Evolutionary conservation across 805 yeast species (phyloP), one percentile per base, ranked within the genome.

Genomic region (Candida adriatica): DNA sequence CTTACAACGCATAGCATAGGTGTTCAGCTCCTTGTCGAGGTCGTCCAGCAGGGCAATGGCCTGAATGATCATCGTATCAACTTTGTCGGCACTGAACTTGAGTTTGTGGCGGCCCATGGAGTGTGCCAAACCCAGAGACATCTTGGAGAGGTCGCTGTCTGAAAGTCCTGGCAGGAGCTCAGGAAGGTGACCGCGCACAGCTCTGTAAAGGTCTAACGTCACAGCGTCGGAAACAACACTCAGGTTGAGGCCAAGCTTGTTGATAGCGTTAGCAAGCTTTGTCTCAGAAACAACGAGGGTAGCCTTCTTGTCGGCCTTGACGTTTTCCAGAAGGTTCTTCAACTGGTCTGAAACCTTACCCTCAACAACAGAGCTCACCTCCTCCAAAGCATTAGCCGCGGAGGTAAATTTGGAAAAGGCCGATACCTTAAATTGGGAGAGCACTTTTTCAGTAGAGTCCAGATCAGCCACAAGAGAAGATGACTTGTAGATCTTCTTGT

Each of bases 91-190:
- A 33, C 94, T 81, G 59, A 92, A 92, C 66, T 92, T 92, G 59
- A 92, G 78, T 69, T 92, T 92, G 64, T 90, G 95, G 68, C 98
- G 90, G 55, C 97, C 98, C 51, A 92, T 80, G 30, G 97, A 90
- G 65, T 92, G 98, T 31, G 98, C 96, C 59, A 92, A 75, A 75
- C 98, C 98, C 43, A 90, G 75, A 9, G 97, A 83, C 98, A 90
- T 92, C 55, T 92, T 92, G 42, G 82, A 76, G 48, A 90, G 64
- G 49, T 86, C 90, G 43, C 73, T 60, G 53, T 85, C 95, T 28
- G 79, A 75, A 59, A 92, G 70, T 48, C 98, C 98, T 38, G 98
- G 97, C 49, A 90, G 71, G 41, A 90, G 74, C 43, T 84, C 94
- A 35, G 98, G 96, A 52, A 92, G 73, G 57, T 87, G 78, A 65